Evolutionary conservation across 2,329 filamentous ascomycete species (phyloP), one percentile per base, ranked within the genome.

Genomic region (Hypoxylon sp.): DNA sequence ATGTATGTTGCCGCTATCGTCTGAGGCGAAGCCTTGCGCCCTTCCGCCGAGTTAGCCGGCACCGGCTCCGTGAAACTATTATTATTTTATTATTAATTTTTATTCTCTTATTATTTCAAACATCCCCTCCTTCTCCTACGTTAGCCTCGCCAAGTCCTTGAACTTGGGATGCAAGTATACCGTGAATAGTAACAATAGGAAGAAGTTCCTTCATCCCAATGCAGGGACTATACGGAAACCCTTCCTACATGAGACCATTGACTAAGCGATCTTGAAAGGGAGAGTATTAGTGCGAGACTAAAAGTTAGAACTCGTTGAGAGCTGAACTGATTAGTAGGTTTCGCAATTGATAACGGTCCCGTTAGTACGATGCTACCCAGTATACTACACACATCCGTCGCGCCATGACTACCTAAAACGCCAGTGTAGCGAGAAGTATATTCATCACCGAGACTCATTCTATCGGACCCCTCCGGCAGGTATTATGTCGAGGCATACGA

Each of bases 11-110:
- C 59, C 61, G 47, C 62, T 19, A 9, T 44, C 48, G 58, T 55
- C 48, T 61, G 59, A 65, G 68, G 50, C 62, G 51, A 69, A 71
- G 62, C 62, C 59, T 69, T 59, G 51, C 46, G 44, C 17, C 52
- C 44, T 44, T 29, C 31, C 58, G 42, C 67, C 61, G 58, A 59
- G 53, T 48, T 54, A 67, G 47, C 67, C 60, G 63, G 64, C 55
- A 42, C 24, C 8, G 17, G 60, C 33, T 54, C 52, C n/a, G 61
- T 37, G 13, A 46, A 57, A 33, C 13, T 14, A 22, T 31, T 3
- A 42, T 13, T 10, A 17, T 22, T 29, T 26, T 51, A 47, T 57
- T 58, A 42, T 55, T 47, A 1, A 6, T 33, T 39, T 35, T 52
- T 57, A 42, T 22, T 44, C 8, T 35, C 5, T 8, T 47, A 53